Conservation (phyloP, 148 eudicot genomes). For the Fagopyrum homotropicum region DNA sequence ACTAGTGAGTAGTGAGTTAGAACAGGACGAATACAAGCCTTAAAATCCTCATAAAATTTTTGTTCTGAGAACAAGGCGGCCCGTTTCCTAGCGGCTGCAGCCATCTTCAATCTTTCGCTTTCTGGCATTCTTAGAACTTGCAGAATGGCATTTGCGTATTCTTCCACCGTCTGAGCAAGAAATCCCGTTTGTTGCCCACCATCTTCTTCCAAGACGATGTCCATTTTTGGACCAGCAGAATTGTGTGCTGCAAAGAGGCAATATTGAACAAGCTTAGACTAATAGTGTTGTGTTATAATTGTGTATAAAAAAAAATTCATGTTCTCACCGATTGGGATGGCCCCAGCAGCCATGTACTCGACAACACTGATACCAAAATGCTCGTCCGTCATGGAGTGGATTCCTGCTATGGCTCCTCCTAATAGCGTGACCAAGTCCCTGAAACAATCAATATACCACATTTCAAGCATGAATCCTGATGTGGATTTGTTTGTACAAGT, state of each 20-base stretch:
- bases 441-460: conserved; percentile 11
- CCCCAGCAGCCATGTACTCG: conserved; percentile 97
- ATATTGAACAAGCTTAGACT: not conserved
- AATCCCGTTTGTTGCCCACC: conserved; percentile 30
- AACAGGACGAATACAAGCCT: conserved; percentile 50
- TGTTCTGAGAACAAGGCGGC: conserved; percentile 72
- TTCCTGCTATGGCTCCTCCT: conserved; percentile 70
- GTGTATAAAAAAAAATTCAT: not conserved
- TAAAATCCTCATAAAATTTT: conserved; percentile 73
- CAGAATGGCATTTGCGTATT: conserved; percentile 42
- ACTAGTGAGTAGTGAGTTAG: conserved; percentile 7
- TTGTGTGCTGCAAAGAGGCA: conserved; percentile 60
- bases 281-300: not conserved
- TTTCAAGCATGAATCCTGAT: not conserved
- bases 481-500: not conserved
- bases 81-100: conserved; percentile 82
- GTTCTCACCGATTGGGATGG: conserved; percentile 78
- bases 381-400: conserved; percentile 92
- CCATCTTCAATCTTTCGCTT: conserved; percentile 54
- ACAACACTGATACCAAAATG: conserved; percentile 97
- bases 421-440: conserved; percentile 82
- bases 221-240: conserved; percentile 98
- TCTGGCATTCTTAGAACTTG: conserved; percentile 55
- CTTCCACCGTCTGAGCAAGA: conserved; percentile 7
- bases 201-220: conserved; percentile 79